These are phyloP conservation scores for Amylostereum areolatum DNA, from an alignment of 1,284 basidiomycete species.

Conservation along the genomic window DNA sequence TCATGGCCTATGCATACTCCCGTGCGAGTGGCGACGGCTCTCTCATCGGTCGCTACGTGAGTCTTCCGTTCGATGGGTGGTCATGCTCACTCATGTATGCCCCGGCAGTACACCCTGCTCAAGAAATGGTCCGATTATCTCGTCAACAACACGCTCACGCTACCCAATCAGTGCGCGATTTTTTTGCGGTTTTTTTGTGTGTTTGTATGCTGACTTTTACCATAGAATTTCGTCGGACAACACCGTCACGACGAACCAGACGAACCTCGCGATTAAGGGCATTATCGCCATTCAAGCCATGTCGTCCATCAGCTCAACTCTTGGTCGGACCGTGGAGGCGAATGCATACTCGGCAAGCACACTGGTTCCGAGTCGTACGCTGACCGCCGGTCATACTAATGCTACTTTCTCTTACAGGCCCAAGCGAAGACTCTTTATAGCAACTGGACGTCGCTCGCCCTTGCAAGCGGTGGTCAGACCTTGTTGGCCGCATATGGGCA, in stretches of 20 bases:
- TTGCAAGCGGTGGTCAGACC: not conserved
- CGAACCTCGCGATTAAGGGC: conserved; percentile 9
- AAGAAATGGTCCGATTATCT: conserved; percentile 33
- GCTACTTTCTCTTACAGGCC: not conserved
- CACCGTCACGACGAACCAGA: conserved; percentile 3
- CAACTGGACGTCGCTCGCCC: conserved; percentile 2
- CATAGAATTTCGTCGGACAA: not conserved
- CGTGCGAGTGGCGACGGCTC: conserved; percentile 26
- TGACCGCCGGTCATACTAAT: not conserved
- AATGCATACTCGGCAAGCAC: no score
- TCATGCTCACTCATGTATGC: not conserved
- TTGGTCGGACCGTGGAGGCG: not conserved
- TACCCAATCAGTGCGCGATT: conserved; percentile 19
- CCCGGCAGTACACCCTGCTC: conserved; percentile 30
- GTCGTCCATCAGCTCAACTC: conserved; percentile 4
- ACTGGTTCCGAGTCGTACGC: not conserved
- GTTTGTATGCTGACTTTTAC: not conserved
- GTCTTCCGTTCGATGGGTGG: conserved; percentile 2
- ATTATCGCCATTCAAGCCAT: conserved; percentile 11
- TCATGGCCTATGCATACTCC: conserved; percentile 30
- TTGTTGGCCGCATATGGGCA: conserved; percentile 16
- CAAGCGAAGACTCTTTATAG: conserved; percentile 2
- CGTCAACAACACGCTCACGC: conserved; percentile 27
- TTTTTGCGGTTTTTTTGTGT: not conserved
- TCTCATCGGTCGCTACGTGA: conserved; percentile 22